Evolutionary conservation across 805 yeast species (phyloP), one percentile per base, ranked within the genome.

Genomic region (Ogataea trehalophila): DNA sequence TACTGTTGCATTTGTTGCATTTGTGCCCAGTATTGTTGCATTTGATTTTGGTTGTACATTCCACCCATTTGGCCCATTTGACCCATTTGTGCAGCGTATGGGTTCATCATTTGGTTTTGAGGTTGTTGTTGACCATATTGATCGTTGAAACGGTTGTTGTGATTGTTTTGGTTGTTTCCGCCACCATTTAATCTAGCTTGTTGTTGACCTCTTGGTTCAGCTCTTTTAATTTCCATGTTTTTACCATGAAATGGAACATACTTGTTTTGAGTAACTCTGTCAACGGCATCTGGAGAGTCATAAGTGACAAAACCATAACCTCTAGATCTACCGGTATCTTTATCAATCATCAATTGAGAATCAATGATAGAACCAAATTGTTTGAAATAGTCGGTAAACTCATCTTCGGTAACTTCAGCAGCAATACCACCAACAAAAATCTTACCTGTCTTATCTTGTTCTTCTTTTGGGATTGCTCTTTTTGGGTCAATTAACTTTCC

Each of bases 401-500:
- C 97, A 54, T 79, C 79, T 58, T 95, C 97, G 53, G 90, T 89
- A 44, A 91, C 96, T 62, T 88, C 92, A 18, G 95, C 87, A 45
- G 95, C 91, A 51, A 92, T 86, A 56, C 99, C 99, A 55, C 99
- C 99, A 37, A 92, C 97, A 62, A 92, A 92, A 56, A 92, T 91
- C 71, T 92, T 92, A 57, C 97, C 96, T 16, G 96, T 89, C 65
- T 87, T 87, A 64, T 91, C 97, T 68, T 92, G 99, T 67, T 92
- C 97, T 64, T 92, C 97, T 66, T 88, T 85, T 34, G 98, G 97
- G 60, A 92, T 92, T 23, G 99, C 97, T 60, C 98, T 80, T 67
- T 92, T 92, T 37, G 99, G 98, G 65, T 92, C 99, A 63, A 92
- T 94, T 50, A 92, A 85, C 68, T 92, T 92, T 54, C 98, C 98